Evolutionary conservation across 495 filamentous ascomycete genomes (phyloP).

Genomic region (Aspergillus baeticus): DNA sequence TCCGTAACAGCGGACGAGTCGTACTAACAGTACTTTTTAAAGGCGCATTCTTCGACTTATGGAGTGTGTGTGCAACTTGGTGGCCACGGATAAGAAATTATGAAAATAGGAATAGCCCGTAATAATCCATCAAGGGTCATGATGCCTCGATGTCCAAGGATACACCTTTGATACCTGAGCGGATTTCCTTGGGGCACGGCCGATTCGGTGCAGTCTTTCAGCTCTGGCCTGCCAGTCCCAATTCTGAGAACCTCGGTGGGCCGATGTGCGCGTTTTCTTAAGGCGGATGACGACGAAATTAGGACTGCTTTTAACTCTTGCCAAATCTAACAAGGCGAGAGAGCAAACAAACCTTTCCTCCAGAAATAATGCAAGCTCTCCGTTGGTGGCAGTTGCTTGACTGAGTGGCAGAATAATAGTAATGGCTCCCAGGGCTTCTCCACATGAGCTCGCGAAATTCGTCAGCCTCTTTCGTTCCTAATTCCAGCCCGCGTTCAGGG

Average conservation of each 20-base stretch:
- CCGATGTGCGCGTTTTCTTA: too few relatives aligned
- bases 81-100: neutral
- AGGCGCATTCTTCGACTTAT: conserved; percentile 1
- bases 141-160: conserved; percentile 3
- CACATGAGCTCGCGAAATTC: conserved; percentile 10
- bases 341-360: neutral
- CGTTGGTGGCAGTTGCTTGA: neutral
- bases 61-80: conserved; percentile 6
- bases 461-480: conserved; percentile 5
- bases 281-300: too few relatives aligned
- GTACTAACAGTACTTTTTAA: conserved; percentile 11
- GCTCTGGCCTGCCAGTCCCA: neutral
- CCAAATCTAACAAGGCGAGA: neutral
- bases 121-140: conserved; percentile 4
- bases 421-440: conserved; percentile 1
- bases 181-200: neutral
- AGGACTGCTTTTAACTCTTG: too few relatives aligned
- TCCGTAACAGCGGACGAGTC: conserved; percentile 8
- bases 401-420: neutral
- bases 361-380: neutral
- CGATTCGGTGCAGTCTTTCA: conserved; percentile 8
- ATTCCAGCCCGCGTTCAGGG: neutral
- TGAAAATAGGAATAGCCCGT: neutral
- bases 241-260: neutral
- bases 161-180: neutral